These are phyloP conservation scores for Magnusiomyces suaveolens DNA, from an alignment of 1,139 yeast genomes.

Conservation along the genomic window DNA sequence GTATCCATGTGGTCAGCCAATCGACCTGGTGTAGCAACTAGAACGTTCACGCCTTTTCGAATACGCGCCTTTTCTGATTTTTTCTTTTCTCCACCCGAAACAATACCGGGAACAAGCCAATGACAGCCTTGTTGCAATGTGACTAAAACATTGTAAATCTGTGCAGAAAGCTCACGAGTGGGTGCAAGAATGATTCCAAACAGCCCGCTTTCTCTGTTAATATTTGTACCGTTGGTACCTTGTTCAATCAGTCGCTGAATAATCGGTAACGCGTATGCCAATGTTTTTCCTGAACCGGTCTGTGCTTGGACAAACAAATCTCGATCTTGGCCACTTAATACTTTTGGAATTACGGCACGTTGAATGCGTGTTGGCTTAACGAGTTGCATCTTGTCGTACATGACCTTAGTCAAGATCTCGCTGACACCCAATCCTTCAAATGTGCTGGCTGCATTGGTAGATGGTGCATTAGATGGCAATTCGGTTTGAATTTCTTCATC, in stretches of 20 bases:
- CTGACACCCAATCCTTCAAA: conserved; percentile 67
- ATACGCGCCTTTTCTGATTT: conserved; percentile 85
- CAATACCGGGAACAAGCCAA: conserved; percentile 81
- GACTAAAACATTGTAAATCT: conserved; percentile 74
- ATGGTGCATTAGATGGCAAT: conserved; percentile 65
- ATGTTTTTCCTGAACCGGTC: conserved; percentile 92
- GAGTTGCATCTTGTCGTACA: conserved; percentile 51
- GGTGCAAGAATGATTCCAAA: conserved; percentile 86
- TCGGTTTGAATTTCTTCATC: conserved; percentile 35
- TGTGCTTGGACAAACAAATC: conserved; percentile 88
- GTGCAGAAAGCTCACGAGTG: conserved; percentile 90
- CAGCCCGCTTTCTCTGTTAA: conserved; percentile 68
- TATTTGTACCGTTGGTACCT: conserved; percentile 16
- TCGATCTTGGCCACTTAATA: conserved; percentile 37
- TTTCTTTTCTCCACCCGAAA: conserved; percentile 91
- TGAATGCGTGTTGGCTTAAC: conserved; percentile 79
- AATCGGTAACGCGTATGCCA: conserved; percentile 80
- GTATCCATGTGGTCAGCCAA: conserved; percentile 87
- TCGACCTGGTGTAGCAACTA: conserved; percentile 90
- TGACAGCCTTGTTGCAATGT: conserved; percentile 59
- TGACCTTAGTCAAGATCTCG: conserved; percentile 43
- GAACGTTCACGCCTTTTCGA: conserved; percentile 78
- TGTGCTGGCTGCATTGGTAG: conserved; percentile 44
- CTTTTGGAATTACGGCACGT: conserved; percentile 65
- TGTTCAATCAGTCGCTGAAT: conserved; percentile 55